phyloP scores from a whole-genome alignment of 2,329 filamentous ascomycete genomes.

The Aspergillus ustus region DNA sequence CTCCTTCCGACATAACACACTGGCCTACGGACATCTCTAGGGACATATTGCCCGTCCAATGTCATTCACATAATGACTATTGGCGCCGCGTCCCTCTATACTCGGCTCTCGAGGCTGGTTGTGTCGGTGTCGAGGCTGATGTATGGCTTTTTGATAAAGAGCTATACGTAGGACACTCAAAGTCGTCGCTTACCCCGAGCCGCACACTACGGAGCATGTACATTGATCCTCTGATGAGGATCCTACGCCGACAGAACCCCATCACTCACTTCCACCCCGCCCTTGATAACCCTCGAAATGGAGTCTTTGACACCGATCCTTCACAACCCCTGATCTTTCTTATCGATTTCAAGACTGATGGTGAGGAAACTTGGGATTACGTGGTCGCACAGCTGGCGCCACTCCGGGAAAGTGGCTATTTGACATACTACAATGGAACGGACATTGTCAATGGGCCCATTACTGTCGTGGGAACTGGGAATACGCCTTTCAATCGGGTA shows the following conservation, averaged over 20 bases:
- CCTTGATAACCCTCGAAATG: constrained; percentile 41
- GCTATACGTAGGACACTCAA: constrained; percentile 61
- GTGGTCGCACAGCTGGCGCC: constrained; percentile 51
- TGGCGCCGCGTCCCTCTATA: constrained; percentile 60
- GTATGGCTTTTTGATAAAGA: constrained; percentile 60
- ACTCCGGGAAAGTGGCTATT: constrained; percentile 54
- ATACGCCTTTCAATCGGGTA: constrained; percentile 56
- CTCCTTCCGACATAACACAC: constrained; percentile 41
- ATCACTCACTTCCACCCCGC: constrained; percentile 41
- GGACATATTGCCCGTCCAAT: constrained; percentile 55
- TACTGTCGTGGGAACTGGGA: constrained; percentile 59
- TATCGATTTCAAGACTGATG: constrained; percentile 56
- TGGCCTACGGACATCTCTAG: constrained; percentile 57
- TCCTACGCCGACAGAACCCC: constrained; percentile 57
- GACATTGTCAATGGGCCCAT: constrained; percentile 50
- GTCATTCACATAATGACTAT: constrained; percentile 65
- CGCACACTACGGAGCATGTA: constrained; percentile 58
- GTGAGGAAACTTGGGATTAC: constrained; percentile 41
- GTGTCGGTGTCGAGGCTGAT: constrained; percentile 61
- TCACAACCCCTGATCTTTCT: constrained; percentile 56
- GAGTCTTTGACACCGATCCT: constrained; percentile 57
- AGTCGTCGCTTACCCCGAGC: constrained; percentile 49
- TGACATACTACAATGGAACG: constrained; percentile 56
- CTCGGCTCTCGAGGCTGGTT: constrained; percentile 60
- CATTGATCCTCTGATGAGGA: constrained; percentile 55